phyloP scores from a whole-genome alignment of 148 eudicot species.

The Cornus controversa region DNA sequence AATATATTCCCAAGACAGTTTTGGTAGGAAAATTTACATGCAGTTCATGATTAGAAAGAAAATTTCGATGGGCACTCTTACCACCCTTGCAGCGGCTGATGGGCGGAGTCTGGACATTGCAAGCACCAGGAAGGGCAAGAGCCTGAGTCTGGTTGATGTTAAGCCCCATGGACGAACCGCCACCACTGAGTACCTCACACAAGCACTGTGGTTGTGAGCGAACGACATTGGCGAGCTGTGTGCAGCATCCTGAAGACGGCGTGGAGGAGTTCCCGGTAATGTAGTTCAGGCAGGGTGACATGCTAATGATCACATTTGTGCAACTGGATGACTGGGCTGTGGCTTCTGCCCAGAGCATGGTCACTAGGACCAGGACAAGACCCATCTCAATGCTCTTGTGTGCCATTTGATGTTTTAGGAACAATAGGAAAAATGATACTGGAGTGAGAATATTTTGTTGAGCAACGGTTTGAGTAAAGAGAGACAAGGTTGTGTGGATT shows the following conservation, averaged over 20 bases:
- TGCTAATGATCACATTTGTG: conserved; percentile 36
- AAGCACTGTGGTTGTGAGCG: conserved; percentile 30
- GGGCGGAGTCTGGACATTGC: conserved; percentile 31
- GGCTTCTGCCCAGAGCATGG: neutral
- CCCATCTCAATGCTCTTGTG: neutral
- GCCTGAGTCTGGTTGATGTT: conserved; percentile 40
- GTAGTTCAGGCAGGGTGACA: conserved; percentile 63
- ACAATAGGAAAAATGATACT: neutral
- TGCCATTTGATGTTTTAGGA: conserved; percentile 1
- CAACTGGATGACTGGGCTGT: conserved; percentile 29
- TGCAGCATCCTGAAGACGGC: conserved; percentile 56
- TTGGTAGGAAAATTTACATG: neutral
- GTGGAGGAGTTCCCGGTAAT: conserved; percentile 52
- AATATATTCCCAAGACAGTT: neutral
- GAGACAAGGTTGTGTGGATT: neutral
- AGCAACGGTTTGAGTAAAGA: neutral
- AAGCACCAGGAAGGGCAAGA: conserved; percentile 33
- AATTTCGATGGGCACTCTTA: neutral
- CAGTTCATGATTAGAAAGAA: neutral
- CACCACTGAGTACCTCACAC: conserved; percentile 26
- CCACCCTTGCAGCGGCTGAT: conserved; percentile 37
- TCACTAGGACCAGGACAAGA: neutral
- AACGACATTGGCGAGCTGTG: conserved; percentile 31
- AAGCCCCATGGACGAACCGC: conserved; percentile 30
- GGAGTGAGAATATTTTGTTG: neutral